phyloP scores from a whole-genome alignment of 345 rosid genomes.

The Eucalyptus viminalis region DNA sequence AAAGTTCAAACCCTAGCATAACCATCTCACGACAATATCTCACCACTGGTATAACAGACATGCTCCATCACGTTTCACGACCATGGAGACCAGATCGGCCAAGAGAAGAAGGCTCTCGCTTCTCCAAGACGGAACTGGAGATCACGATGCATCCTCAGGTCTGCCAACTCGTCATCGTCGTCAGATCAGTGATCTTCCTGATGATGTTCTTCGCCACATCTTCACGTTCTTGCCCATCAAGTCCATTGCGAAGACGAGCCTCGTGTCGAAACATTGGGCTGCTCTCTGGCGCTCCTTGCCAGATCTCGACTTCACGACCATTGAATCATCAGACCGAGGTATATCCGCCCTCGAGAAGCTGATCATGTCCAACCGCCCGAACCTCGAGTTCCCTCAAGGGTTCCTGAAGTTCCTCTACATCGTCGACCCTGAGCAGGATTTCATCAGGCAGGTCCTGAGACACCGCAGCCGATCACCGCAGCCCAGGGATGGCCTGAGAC shows the following conservation, averaged over 20 bases:
- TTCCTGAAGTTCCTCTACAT: neutral
- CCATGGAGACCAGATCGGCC: slow-evolving; percentile 69
- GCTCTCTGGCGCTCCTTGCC: slow-evolving; percentile 71
- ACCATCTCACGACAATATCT: neutral
- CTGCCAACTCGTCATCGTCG: neutral
- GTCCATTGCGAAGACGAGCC: slow-evolving; percentile 42
- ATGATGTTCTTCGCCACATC: slow-evolving; percentile 48
- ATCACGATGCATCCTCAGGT: neutral
- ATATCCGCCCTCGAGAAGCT: neutral
- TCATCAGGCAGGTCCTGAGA: slow-evolving; percentile 23
- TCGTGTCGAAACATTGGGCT: slow-evolving; percentile 57
- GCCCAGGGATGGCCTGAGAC: slow-evolving; percentile 20
- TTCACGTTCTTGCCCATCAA: slow-evolving; percentile 51
- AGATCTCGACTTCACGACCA: slow-evolving; percentile 75
- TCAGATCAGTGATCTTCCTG: slow-evolving; percentile 54
- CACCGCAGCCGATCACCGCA: slow-evolving; percentile 3
- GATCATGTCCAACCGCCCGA: neutral
- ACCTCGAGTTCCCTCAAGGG: neutral
- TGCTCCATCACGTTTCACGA: neutral
- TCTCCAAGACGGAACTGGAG: neutral
- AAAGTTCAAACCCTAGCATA: neutral
- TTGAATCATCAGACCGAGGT: neutral
- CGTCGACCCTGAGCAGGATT: slow-evolving; percentile 7
- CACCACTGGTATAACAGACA: neutral
- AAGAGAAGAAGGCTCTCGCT: slow-evolving; percentile 38